Conservation (phyloP, 176 grass and related monocot species). For the Carex littledalei region DNA sequence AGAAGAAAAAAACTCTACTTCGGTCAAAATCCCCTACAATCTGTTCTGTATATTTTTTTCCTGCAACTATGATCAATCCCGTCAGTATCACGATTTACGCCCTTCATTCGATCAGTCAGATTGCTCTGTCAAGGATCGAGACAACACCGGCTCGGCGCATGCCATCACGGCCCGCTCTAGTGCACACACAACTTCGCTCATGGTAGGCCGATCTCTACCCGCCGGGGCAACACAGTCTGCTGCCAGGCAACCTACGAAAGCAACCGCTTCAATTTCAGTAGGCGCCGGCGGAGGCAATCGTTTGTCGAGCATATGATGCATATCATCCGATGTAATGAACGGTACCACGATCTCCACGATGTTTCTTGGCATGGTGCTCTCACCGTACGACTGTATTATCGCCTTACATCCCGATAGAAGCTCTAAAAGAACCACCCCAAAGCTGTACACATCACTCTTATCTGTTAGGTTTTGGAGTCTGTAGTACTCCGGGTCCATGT, state of each 20-base stretch:
- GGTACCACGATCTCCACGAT: slow-evolving; percentile 66
- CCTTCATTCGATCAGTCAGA: slow-evolving; percentile 46
- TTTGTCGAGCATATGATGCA: slow-evolving; percentile 67
- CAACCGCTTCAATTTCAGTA: slow-evolving; percentile 78
- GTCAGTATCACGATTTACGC: background rate
- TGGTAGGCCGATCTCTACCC: slow-evolving; percentile 58
- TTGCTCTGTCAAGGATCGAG: slow-evolving; percentile 54
- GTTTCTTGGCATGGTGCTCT: slow-evolving; percentile 74
- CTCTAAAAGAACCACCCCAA: slow-evolving; percentile 77
- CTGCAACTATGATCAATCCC: background rate
- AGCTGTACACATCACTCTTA: slow-evolving; percentile 96
- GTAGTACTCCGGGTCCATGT: slow-evolving; percentile 99
- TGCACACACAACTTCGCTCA: slow-evolving; percentile 74
- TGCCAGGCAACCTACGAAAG: slow-evolving; percentile 66
- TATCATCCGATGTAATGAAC: slow-evolving; percentile 49
- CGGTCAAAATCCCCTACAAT: slow-evolving; percentile 3
- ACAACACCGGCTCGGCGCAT: slow-evolving; percentile 32
- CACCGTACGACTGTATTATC: slow-evolving; percentile 49
- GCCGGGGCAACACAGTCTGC: slow-evolving; percentile 51
- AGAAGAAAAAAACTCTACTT: background rate
- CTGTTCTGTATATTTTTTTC: background rate
- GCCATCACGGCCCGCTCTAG: slow-evolving; percentile 53
- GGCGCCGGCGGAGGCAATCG: slow-evolving; percentile 72
- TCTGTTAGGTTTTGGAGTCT: slow-evolving; percentile 77
- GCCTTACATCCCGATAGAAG: slow-evolving; percentile 66